Conservation (phyloP, 179 eudicot genomes). For the Beta macrorhiza region DNA sequence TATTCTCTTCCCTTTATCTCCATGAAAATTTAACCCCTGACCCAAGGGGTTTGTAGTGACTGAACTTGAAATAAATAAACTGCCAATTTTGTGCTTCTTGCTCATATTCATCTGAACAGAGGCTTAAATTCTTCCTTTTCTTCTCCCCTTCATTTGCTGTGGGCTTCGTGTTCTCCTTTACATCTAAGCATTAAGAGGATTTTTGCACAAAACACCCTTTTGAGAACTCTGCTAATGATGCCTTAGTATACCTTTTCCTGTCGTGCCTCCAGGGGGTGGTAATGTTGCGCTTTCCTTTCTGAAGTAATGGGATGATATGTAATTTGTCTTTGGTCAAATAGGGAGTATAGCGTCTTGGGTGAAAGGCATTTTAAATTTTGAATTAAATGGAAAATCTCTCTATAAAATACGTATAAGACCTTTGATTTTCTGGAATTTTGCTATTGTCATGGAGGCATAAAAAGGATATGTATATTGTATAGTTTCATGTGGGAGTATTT, state of each 20-base stretch:
- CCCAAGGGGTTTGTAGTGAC: too few relatives aligned
- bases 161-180: neutral
- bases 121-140: neutral
- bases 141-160: neutral
- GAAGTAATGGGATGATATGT: too few relatives aligned
- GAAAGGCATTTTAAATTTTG: neutral
- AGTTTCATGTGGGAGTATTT: neutral
- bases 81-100: neutral
- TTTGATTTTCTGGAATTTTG: neutral
- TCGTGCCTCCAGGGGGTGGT: too few relatives aligned
- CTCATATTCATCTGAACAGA: neutral
- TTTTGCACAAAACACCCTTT: neutral
- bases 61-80: neutral
- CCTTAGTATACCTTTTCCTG: too few relatives aligned
- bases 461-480: neutral
- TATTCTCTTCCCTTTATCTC: too few relatives aligned
- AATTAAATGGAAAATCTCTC: neutral
- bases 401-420: neutral
- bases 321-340: neutral
- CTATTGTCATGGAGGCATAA: neutral
- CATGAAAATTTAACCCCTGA: too few relatives aligned
- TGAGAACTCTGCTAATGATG: too few relatives aligned
- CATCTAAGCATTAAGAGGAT: neutral
- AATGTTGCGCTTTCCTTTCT: too few relatives aligned
- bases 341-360: neutral